phyloP scores from a whole-genome alignment of 116 monocot genomes.

The Trichopus zeylanicus region DNA sequence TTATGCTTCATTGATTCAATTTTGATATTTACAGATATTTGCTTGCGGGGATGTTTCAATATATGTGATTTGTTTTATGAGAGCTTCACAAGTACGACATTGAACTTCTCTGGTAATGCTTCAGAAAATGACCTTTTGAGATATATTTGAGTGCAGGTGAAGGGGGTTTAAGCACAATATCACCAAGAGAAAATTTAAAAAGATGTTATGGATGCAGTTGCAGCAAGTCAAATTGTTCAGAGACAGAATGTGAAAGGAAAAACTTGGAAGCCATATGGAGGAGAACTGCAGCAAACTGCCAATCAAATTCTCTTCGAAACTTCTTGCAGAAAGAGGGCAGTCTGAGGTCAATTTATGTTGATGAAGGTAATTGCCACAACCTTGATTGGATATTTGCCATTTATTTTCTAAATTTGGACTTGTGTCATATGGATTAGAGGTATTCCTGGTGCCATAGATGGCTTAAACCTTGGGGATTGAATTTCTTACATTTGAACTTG shows the following conservation, averaged over 20 bases:
- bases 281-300: slow-evolving; percentile 40
- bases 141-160: slow-evolving; percentile 38
- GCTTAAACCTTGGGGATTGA: too few species aligned
- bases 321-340: slow-evolving; percentile 71
- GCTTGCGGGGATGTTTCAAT: not conserved
- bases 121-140: not conserved
- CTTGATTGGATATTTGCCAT: not conserved
- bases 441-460: too few species aligned
- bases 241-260: slow-evolving; percentile 30
- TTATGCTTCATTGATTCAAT: not conserved
- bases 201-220: slow-evolving; percentile 22
- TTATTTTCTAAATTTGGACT: not conserved
- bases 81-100: not conserved
- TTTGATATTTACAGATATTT: too few species aligned
- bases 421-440: not conserved
- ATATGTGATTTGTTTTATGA: not conserved
- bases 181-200: slow-evolving; percentile 43
- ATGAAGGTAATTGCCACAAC: slow-evolving; percentile 68
- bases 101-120: too few species aligned
- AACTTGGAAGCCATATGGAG: slow-evolving; percentile 77
- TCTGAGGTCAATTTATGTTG: slow-evolving; percentile 57
- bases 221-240: slow-evolving; percentile 38
- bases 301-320: slow-evolving; percentile 41
- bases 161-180: slow-evolving; percentile 25
- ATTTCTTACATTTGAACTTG: too few species aligned